Evolutionary conservation across 495 filamentous ascomycete species (phyloP).

Genomic region (Penicillium flavigenum): DNA sequence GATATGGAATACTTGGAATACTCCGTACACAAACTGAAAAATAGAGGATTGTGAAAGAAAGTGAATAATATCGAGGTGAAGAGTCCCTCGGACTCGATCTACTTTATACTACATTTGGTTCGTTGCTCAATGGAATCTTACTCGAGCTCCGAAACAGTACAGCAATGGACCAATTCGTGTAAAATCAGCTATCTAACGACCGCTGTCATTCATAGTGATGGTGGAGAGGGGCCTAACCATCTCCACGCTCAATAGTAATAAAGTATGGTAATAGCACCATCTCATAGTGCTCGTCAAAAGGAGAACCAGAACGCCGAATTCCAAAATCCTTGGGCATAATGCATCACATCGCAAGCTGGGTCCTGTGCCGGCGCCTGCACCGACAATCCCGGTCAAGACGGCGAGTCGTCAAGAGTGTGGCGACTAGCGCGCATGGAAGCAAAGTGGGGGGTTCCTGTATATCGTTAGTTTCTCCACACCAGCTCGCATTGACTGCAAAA

Average conservation of each 20-base stretch:
- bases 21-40: neutral
- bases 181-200: neutral
- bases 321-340: constrained; percentile 16
- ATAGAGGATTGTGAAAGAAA: neutral
- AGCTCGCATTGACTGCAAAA: constrained; percentile 1
- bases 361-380: constrained; percentile 20
- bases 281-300: neutral
- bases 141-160: neutral
- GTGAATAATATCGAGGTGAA: neutral
- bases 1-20: neutral
- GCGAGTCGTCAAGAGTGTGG: neutral
- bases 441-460: constrained; percentile 43
- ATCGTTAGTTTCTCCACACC: constrained; percentile 4
- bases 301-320: constrained; percentile 16
- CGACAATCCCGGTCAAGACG: constrained; percentile 3
- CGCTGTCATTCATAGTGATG: neutral
- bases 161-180: neutral
- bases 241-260: neutral
- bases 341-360: constrained; percentile 3
- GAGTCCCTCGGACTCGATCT: neutral
- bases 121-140: neutral
- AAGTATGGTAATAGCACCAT: neutral
- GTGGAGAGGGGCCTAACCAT: neutral
- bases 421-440: constrained; percentile 48
- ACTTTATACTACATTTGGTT: neutral